Evolutionary conservation across 2,329 filamentous ascomycete species (phyloP).

Genomic region (Scedosporium apiospermum): DNA sequence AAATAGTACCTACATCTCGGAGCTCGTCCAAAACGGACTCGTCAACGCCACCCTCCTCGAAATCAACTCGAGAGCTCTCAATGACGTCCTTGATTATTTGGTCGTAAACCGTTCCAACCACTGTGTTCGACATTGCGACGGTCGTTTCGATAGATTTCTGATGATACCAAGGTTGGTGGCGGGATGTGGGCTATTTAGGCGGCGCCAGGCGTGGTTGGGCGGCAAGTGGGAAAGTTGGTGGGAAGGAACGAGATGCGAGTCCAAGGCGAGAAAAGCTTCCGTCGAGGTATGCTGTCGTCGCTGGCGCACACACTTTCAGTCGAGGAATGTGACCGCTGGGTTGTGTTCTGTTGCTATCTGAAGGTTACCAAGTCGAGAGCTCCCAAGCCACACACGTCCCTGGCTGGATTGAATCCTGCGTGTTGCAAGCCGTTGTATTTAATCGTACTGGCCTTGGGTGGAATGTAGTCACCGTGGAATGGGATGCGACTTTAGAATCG

Average conservation of each 20-base stretch:
- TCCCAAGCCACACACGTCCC: no score
- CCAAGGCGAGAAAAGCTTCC: no score
- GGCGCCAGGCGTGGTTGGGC: background rate
- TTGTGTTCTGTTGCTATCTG: no score
- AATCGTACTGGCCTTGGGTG: no score
- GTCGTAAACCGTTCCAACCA: constrained; percentile 70
- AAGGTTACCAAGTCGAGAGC: no score
- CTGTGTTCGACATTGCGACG: constrained; percentile 45
- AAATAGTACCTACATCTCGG: constrained; percentile 62
- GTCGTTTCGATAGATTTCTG: background rate
- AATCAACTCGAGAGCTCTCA: constrained; percentile 84
- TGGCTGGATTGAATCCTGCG: no score
- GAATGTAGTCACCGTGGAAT: no score
- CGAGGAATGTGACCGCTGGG: no score
- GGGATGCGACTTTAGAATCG: no score
- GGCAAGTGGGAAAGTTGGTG: background rate
- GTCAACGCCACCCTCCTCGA: constrained; percentile 92
- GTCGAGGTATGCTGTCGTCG: no score
- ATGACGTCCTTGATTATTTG: constrained; percentile 77
- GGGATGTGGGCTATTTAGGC: background rate
- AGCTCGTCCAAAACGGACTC: constrained; percentile 79
- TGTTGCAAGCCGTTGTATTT: no score
- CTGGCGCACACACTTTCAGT: no score
- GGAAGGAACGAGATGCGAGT: background rate
- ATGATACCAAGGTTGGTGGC: background rate